Percentiles rank a stretch among this genome's conserved stretches.
These are phyloP conservation scores for Picochlorum sp. DNA, from an alignment of 139 green algal genomes.

Conservation along the genomic window DNA sequence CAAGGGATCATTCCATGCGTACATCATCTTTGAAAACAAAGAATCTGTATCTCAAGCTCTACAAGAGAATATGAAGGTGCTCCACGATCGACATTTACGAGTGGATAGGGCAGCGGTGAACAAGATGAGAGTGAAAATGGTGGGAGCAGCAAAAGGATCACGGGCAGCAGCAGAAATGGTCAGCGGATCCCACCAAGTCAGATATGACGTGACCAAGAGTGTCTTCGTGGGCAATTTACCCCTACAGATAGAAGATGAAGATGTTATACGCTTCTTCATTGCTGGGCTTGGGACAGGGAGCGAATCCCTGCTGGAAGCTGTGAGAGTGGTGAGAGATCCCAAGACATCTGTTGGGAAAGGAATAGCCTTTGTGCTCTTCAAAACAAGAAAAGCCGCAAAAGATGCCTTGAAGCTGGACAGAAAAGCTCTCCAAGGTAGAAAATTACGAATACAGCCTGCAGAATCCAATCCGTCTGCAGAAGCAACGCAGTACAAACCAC, in stretches of 20 bases:
- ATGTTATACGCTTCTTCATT: constrained; percentile 51
- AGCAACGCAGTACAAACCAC: background rate
- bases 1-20: constrained; percentile 50
- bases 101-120: constrained; percentile 59
- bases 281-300: constrained; percentile 5
- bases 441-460: constrained; percentile 29
- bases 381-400: constrained; percentile 19
- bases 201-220: constrained; percentile 60
- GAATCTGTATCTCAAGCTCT: constrained; percentile 39
- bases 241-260: constrained; percentile 60
- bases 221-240: constrained; percentile 86
- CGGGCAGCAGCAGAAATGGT: constrained; percentile 7
- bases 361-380: constrained; percentile 71
- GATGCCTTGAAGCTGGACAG: constrained; percentile 33
- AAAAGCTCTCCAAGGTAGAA: constrained; percentile 24
- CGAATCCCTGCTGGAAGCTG: constrained; percentile 52
- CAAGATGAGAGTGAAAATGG: constrained; percentile 15
- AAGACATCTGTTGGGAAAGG: constrained; percentile 62
- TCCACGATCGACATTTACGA: constrained; percentile 66
- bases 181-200: constrained; percentile 8
- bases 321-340: constrained; percentile 73
- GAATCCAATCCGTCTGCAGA: background rate
- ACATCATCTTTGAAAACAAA: constrained; percentile 63
- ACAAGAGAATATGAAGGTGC: constrained; percentile 61
- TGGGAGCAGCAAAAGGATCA: constrained; percentile 4